Conservation (phyloP, 108 stramenopile species). For the Parietichytrium sp. region DNA sequence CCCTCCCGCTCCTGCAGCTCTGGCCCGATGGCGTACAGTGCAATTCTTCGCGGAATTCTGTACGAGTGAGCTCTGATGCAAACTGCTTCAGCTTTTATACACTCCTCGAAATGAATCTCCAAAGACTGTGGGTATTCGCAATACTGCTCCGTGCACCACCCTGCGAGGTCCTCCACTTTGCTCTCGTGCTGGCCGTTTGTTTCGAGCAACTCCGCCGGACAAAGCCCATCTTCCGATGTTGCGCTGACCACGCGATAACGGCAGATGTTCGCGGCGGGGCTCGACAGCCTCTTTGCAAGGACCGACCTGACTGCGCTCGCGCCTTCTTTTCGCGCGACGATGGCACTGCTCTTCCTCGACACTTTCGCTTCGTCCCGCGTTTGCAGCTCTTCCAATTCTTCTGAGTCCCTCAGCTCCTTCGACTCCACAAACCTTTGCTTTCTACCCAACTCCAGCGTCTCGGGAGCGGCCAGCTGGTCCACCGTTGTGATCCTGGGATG, state of each 20-base stretch:
- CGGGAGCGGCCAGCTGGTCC: too few relatives aligned
- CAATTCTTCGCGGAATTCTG: background rate
- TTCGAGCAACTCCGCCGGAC: slow-evolving; percentile 13
- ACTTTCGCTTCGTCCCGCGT: too few relatives aligned
- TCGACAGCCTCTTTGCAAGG: too few relatives aligned
- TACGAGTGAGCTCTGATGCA: background rate
- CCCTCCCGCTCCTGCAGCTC: background rate
- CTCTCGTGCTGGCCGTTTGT: background rate
- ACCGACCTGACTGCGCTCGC: too few relatives aligned
- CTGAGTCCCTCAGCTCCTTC: too few relatives aligned
- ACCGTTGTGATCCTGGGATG: too few relatives aligned
- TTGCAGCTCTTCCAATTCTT: too few relatives aligned
- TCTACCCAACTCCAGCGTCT: too few relatives aligned
- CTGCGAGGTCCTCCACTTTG: background rate
- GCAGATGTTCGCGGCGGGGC: too few relatives aligned
- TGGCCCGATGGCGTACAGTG: background rate
- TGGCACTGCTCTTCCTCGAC: too few relatives aligned
- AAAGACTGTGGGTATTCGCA: background rate
- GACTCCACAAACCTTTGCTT: too few relatives aligned
- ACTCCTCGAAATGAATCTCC: background rate
- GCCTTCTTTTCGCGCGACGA: too few relatives aligned
- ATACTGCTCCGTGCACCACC: slow-evolving; percentile 6
- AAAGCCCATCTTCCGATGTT: slow-evolving; percentile 9
- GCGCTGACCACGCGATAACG: background rate
- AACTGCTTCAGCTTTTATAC: background rate